Base-by-base conservation (phyloP, 495 filamentous ascomycete genomes). In the Penicillium cinerascens region DNA sequence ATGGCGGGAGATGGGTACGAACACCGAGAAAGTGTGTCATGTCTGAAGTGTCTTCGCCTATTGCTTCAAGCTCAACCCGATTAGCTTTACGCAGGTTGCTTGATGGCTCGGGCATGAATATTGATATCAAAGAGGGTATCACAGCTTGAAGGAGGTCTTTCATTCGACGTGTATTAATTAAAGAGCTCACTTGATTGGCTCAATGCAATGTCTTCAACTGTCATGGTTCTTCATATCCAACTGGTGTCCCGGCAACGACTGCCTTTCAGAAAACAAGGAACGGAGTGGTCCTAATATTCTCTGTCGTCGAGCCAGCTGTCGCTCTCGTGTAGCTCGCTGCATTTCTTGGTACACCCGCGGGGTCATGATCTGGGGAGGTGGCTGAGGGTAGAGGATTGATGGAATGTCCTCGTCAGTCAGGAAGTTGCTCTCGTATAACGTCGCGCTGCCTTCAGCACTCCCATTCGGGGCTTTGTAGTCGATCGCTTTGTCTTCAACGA, bases 361-460 rank as follows among this genome's bases (percentile, higher is more conserved):
- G 0, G 58, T 61, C 42, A 61, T 51, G 26, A 61, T 47, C 6
- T 22, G 42, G 38, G 58, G 48, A 4, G 58, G 54, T 13, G 58
- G 54, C 6, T 22, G 54, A 1, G 43, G 58, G 22, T 45, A 22
- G 15, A 15, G n/a, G 6, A 27, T 23, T 18, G 38, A n/a, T 16
- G 33, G 6, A 15, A 27, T 33, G 7, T 18, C n/a, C 2, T 33
- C 11, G 11, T 11, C 9, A 11, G 6, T 11, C 10, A 18, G 13
- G 37, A 6, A 16, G n/a, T 17, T 39, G 16, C 15, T 20, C 18
- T 20, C 37, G 18, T 18, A 20, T 6, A 16, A 18, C n/a, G 3
- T 39, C 13, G 37, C 10, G 3, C n/a, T 39, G 37, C 7, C 37
- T 39, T 13, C 9, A 3, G 11, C 8, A 15, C 10, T 33, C 2